Conservation (phyloP, 495 filamentous ascomycete species). For the Thermochaetoides thermophila region DNA sequence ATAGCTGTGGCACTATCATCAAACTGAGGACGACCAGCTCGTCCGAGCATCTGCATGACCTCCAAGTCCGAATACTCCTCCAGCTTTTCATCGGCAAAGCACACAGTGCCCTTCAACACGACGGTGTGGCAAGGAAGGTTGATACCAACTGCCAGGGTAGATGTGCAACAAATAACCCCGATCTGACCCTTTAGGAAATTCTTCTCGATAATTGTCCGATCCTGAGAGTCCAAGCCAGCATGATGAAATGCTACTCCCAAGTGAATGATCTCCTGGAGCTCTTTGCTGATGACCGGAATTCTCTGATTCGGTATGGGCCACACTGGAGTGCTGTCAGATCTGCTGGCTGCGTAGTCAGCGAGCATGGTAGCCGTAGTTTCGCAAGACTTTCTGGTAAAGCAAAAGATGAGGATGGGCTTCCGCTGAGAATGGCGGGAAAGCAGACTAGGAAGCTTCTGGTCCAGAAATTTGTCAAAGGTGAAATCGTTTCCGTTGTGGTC, state of each 20-base stretch:
- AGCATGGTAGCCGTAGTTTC: constrained; percentile 61
- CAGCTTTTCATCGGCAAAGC: constrained; percentile 48
- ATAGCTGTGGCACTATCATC: constrained; percentile 73
- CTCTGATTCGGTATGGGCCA: constrained; percentile 52
- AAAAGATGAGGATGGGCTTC: constrained; percentile 91
- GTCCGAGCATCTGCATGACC: constrained; percentile 96
- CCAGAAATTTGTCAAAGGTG: constrained; percentile 67
- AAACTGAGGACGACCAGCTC: constrained; percentile 87
- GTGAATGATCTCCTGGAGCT: constrained; percentile 47
- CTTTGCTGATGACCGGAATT: constrained; percentile 40
- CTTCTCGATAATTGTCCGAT: constrained; percentile 57
- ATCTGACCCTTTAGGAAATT: constrained; percentile 63
- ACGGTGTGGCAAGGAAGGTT: constrained; percentile 90
- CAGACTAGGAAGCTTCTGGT: constrained; percentile 58
- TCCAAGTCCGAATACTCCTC: constrained; percentile 81
- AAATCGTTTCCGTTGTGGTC: constrained; percentile 60
- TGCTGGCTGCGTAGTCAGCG: constrained; percentile 47
- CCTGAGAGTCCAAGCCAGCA: constrained; percentile 60
- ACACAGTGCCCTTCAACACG: constrained; percentile 78
- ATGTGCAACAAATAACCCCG: constrained; percentile 87
- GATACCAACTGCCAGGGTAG: constrained; percentile 82
- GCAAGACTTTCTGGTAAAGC: constrained; percentile 68
- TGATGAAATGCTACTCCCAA: constrained; percentile 89
- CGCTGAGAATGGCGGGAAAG: constrained; percentile 58
- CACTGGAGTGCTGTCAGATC: constrained; percentile 37